phyloP scores from a whole-genome alignment of 1,139 yeast genomes.

The Magnusiomyces magnusii region DNA sequence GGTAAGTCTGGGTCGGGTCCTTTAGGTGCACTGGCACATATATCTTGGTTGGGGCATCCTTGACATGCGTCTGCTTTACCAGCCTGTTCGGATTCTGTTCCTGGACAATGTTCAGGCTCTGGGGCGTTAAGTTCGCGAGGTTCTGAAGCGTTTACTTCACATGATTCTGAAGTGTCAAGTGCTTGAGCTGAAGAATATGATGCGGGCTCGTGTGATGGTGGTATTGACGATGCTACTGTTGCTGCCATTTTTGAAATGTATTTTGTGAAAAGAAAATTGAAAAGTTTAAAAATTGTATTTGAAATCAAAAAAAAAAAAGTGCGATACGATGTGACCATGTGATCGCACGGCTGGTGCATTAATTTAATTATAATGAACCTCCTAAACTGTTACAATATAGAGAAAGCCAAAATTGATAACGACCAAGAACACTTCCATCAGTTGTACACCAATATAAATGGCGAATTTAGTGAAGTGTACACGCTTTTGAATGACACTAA shows the following conservation, averaged over 20 bases:
- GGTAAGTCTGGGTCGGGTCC: constrained; percentile 97
- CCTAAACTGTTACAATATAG: too few species aligned
- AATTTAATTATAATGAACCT: too few species aligned
- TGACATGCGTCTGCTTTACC: constrained; percentile 91
- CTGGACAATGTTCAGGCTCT: constrained; percentile 95
- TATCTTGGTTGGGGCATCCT: constrained; percentile 90
- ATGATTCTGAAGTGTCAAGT: too few species aligned
- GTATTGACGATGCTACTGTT: not conserved
- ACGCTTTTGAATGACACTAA: too few species aligned
- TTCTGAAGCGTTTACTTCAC: too few species aligned
- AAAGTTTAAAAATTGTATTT: not conserved
- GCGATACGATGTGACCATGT: too few species aligned
- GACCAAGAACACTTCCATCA: too few species aligned
- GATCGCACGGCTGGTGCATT: not conserved
- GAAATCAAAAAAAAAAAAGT: not conserved
- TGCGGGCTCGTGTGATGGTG: not conserved
- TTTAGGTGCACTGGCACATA: constrained; percentile 80
- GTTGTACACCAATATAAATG: too few species aligned
- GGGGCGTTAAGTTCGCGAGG: constrained; percentile 23
- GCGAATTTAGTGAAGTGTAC: too few species aligned
- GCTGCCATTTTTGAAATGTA: not conserved
- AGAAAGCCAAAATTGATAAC: too few species aligned
- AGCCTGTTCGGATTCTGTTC: constrained; percentile 89
- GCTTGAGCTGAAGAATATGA: not conserved
- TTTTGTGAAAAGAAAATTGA: not conserved